Evolutionary conservation across 2,329 filamentous ascomycete species (phyloP).

Genomic region (Hirsutella thompsonii): DNA sequence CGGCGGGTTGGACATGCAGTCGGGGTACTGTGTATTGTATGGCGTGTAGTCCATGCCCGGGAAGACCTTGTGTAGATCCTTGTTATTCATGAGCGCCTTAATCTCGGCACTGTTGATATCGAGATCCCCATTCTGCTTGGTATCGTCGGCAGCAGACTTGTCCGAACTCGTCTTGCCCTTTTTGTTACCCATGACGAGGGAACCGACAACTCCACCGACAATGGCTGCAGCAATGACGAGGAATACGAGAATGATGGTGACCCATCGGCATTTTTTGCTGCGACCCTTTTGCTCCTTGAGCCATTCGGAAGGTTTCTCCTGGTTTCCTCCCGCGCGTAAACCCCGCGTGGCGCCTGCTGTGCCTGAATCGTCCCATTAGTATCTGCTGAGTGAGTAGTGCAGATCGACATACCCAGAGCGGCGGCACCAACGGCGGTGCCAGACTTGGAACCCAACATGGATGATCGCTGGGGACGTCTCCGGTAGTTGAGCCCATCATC

Average conservation of each 20-base stretch:
- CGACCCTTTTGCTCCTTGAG: slow-evolving; percentile 30
- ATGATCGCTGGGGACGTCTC: slow-evolving; percentile 31
- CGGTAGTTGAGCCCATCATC: slow-evolving; percentile 64
- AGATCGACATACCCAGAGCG: no score
- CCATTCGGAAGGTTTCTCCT: slow-evolving; percentile 8
- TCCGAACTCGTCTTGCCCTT: slow-evolving; percentile 12
- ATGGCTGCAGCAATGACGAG: slow-evolving; percentile 58
- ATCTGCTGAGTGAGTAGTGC: no score
- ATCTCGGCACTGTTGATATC: slow-evolving; percentile 66
- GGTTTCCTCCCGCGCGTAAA: slow-evolving; percentile 3
- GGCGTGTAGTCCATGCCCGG: slow-evolving; percentile 94
- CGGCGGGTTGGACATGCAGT: slow-evolving; percentile 62
- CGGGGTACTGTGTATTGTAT: slow-evolving; percentile 79
- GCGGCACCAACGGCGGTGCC: slow-evolving; percentile 19
- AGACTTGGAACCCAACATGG: slow-evolving; percentile 34
- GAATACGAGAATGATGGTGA: slow-evolving; percentile 50
- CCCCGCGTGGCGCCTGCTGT: background rate
- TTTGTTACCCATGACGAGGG: slow-evolving; percentile 48
- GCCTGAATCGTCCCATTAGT: background rate
- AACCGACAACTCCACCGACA: slow-evolving; percentile 61
- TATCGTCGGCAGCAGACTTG: slow-evolving; percentile 44
- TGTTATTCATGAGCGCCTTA: slow-evolving; percentile 67
- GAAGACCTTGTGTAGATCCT: slow-evolving; percentile 80
- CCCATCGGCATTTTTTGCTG: slow-evolving; percentile 56
- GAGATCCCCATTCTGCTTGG: slow-evolving; percentile 54